Percentiles rank a stretch among this genome's conserved stretches.
phyloP scores from a whole-genome alignment of 2,329 filamentous ascomycete species.

The Paecilomyces sp. region DNA sequence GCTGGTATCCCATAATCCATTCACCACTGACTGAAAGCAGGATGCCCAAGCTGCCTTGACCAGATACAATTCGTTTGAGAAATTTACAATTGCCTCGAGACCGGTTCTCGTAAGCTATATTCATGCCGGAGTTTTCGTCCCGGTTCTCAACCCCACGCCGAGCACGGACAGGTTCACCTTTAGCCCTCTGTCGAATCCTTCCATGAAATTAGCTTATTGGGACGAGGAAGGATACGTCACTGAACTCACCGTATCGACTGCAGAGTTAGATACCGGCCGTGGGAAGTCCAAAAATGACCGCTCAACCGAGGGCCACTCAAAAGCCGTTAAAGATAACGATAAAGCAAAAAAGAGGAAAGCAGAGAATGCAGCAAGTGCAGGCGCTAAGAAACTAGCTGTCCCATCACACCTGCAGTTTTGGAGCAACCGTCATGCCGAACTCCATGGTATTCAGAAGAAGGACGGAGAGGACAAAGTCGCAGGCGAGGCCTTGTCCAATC shows the following conservation, averaged over 20 bases:
- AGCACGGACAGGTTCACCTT: slow-evolving; percentile 61
- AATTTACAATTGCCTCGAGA: slow-evolving; percentile 70
- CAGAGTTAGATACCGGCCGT: slow-evolving; percentile 33
- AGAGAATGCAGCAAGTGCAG: slow-evolving; percentile 28
- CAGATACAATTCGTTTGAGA: slow-evolving; percentile 64
- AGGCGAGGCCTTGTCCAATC: slow-evolving; percentile 4
- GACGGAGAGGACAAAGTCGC: slow-evolving; percentile 17
- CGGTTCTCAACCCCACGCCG: slow-evolving; percentile 55
- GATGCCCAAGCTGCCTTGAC: slow-evolving; percentile 68
- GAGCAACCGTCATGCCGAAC: slow-evolving; percentile 62
- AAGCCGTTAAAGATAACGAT: slow-evolving; percentile 31
- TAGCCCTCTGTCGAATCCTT: slow-evolving; percentile 60
- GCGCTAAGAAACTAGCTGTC: slow-evolving; percentile 43
- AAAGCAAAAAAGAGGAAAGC: slow-evolving; percentile 43
- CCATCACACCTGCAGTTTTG: slow-evolving; percentile 64
- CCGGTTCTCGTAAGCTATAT: slow-evolving; percentile 67
- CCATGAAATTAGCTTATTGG: slow-evolving; percentile 66
- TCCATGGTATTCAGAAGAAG: slow-evolving; percentile 47
- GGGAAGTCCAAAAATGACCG: slow-evolving; percentile 16
- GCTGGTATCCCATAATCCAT: background rate
- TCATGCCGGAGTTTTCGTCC: slow-evolving; percentile 78
- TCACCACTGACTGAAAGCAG: slow-evolving; percentile 14
- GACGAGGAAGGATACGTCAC: slow-evolving; percentile 66
- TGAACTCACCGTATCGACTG: slow-evolving; percentile 53
- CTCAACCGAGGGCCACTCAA: slow-evolving; percentile 19